phyloP scores from a whole-genome alignment of 345 rosid species.

The Chamaenerion angustifolium region DNA sequence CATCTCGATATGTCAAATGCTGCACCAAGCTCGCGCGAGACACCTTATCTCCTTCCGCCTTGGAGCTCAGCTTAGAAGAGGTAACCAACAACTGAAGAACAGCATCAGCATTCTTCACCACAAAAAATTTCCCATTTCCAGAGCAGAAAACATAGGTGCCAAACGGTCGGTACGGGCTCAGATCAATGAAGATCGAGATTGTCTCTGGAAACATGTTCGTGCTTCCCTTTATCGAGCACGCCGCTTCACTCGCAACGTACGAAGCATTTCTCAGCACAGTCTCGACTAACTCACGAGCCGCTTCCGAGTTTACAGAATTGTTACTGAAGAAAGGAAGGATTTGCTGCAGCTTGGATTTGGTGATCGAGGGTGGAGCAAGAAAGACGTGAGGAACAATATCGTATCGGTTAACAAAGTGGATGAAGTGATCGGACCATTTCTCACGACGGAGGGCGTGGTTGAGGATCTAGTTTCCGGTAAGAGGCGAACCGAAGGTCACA shows the following conservation, averaged over 20 bases:
- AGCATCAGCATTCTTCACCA: slow-evolving; percentile 4
- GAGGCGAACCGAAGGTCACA: slow-evolving; percentile 79
- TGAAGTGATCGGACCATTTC: slow-evolving; percentile 48
- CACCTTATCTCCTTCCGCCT: not conserved
- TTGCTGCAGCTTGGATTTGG: slow-evolving; percentile 12
- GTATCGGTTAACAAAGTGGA: slow-evolving; percentile 44
- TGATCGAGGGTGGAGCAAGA: slow-evolving; percentile 38
- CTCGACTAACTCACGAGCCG: too few species aligned
- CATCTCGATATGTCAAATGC: slow-evolving; percentile 3
- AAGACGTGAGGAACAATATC: slow-evolving; percentile 62
- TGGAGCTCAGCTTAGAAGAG: slow-evolving; percentile 3
- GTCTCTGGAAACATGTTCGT: slow-evolving; percentile 43
- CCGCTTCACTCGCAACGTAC: slow-evolving; percentile 39
- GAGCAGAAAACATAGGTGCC: slow-evolving; percentile 7
- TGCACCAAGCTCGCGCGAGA: slow-evolving; percentile 4
- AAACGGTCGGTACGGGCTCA: slow-evolving; percentile 47
- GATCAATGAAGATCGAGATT: slow-evolving; percentile 31
- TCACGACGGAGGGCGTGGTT: slow-evolving; percentile 59
- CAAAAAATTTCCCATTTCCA: slow-evolving; percentile 2
- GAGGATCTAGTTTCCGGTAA: slow-evolving; percentile 42
- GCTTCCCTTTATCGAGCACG: slow-evolving; percentile 47
- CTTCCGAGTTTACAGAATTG: not conserved
- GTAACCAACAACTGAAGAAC: slow-evolving; percentile 7
- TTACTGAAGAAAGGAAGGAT: slow-evolving; percentile 10
- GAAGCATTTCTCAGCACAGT: slow-evolving; percentile 43